phyloP scores from a whole-genome alignment of 2,329 filamentous ascomycete genomes.

The Nemania sp. region DNA sequence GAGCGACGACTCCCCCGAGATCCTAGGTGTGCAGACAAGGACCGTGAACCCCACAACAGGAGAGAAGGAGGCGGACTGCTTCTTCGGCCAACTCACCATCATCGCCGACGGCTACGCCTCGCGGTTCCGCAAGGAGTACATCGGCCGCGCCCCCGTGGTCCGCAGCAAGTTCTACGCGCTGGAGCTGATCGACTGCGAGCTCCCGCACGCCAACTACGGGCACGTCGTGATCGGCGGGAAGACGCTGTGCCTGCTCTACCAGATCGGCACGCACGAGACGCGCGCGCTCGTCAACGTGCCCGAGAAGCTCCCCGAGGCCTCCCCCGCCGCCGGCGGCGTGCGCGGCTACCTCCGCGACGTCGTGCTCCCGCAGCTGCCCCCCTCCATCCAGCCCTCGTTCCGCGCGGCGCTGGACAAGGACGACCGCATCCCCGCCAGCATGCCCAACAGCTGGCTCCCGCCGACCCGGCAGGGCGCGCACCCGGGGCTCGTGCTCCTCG shows the following conservation, averaged over 20 bases:
- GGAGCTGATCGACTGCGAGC: slow-evolving; percentile 87
- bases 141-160: slow-evolving; percentile 74
- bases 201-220: slow-evolving; percentile 81
- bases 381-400: slow-evolving; percentile 78
- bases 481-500: slow-evolving; percentile 82
- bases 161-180: slow-evolving; percentile 93
- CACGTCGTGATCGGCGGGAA: slow-evolving; percentile 87
- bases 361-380: slow-evolving; percentile 82
- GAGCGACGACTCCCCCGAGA: slow-evolving; percentile 74
- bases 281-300: slow-evolving; percentile 91
- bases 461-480: slow-evolving; percentile 75
- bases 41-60: slow-evolving; percentile 70
- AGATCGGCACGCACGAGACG: slow-evolving; percentile 96
- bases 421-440: slow-evolving; percentile 80
- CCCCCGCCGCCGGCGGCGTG: slow-evolving; percentile 81
- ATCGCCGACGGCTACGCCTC: slow-evolving; percentile 93
- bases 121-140: slow-evolving; percentile 86
- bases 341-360: slow-evolving; percentile 84
- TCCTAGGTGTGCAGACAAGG: slow-evolving; percentile 84
- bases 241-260: slow-evolving; percentile 88
- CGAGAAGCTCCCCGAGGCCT: slow-evolving; percentile 78
- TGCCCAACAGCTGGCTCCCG: slow-evolving; percentile 97
- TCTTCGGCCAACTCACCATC: slow-evolving; percentile 89
- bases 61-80: slow-evolving; percentile 75
- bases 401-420: slow-evolving; percentile 76